Base-by-base conservation (phyloP, 2,329 filamentous ascomycete species). In the Tothia fuscella region DNA sequence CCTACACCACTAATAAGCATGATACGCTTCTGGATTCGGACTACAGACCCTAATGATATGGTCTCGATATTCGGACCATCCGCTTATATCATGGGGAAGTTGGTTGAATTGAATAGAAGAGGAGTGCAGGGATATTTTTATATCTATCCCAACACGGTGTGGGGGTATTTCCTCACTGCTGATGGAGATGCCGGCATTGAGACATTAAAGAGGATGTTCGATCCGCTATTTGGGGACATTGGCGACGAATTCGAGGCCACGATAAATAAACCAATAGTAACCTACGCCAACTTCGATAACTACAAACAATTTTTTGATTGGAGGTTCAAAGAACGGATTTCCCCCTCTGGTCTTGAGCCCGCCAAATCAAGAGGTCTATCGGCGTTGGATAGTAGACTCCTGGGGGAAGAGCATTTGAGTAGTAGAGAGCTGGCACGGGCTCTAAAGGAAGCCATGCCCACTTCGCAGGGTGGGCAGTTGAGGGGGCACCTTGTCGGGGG, bases 271-370 rank as follows among this genome's bases (percentile, higher is more conserved):
- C n/a, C n/a, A n/a, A 26, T 47, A 4, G 16, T 25, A 10, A 12
- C 25, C 2, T 28, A 36, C 12, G 29, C n/a, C 30, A 17, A 38
- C 13, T 38, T 36, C 3, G 31, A 22, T 5, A 44, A 32, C 20
- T 43, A 44, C 41, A 45, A 45, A 17, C 29, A 17, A 9, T 42
- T 41, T 22, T 45, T 44, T 32, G n/a, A n/a, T n/a, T n/a, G n/a
- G n/a, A n/a, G n/a, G n/a, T n/a, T n/a, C n/a, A n/a, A n/a, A n/a
- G n/a, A n/a, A n/a, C n/a, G n/a, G n/a, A n/a, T n/a, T n/a, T n/a
- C n/a, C n/a, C n/a, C n/a, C n/a, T n/a, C n/a, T n/a, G n/a, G n/a
- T n/a, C n/a, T n/a, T n/a, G n/a, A n/a, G n/a, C n/a, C n/a, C n/a
- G n/a, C n/a, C 6, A 29, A 31, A 21, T 28, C 38, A 13, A 19